Evolutionary conservation across 140 eudicot species (phyloP), one percentile per base, ranked within the genome.

Genomic region (Cichorium intybus): DNA sequence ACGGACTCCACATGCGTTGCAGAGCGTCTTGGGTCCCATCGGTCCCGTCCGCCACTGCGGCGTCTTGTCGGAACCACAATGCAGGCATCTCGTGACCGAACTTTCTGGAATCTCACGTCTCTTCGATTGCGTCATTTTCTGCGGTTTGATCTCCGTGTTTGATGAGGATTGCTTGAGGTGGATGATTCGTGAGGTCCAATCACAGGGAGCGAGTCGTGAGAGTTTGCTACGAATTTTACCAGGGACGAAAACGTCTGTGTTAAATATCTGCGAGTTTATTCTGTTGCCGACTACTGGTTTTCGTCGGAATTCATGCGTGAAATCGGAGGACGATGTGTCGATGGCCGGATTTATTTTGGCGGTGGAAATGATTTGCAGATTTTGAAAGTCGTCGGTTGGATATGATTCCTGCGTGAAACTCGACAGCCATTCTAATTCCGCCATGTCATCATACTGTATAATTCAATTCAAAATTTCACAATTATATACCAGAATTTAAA

Each of bases 21-120:
- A 80, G 3, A 81, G 58, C 1, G 84, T 81, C 24, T 77, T 81
- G 2, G 87, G 87, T 9, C 87, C 87, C 80, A 77, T 41, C 12
- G 87, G 87, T 5, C 87, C 87, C 1, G 84, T 51, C 29, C 87
- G 48, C 87, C 87, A 81, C 37, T 81, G 87, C 23, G 87, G 87
- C 10, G 87, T 82, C 76, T 70, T 78, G 3, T 82, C 81, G 4
- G 84, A 72, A 9, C 81, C 84, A 28, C 87, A 82, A 53, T 82
- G 87, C 53, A 78, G 70, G 70, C 87, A 78, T 43, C 63, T 74
- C 28, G 27, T 15, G 3, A 33, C 11, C 7, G 61, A 31, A 22
- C 11, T 5, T 45, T 69, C 62, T 1, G 7, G 28, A 31, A 22
- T 10, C 29, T 61, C 29, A 2, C 66, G 70, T 16, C 31, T 55